phyloP scores from a whole-genome alignment of 2,329 filamentous ascomycete genomes.

The Purpureocillium lavendulum region DNA sequence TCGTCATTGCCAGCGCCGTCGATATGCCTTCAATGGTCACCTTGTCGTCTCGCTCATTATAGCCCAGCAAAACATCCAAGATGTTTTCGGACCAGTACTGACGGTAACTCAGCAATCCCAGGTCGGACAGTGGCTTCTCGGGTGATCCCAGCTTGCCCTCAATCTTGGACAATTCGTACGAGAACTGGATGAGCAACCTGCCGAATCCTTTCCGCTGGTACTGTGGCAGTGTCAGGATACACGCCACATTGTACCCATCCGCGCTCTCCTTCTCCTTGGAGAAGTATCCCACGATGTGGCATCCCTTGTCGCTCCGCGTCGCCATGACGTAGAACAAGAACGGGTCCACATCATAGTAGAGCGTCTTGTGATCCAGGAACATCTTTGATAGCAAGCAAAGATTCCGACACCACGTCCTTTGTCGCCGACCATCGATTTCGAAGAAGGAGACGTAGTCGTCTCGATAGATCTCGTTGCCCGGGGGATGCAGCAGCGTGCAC shows the following conservation, averaged over 20 bases:
- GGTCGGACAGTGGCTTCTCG: conserved; percentile 90
- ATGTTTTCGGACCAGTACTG: conserved; percentile 98
- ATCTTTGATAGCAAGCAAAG: conserved; percentile 91
- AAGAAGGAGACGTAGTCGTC: conserved; percentile 93
- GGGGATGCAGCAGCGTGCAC: conserved; percentile 84
- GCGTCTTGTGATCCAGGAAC: conserved; percentile 94
- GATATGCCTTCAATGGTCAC: conserved; percentile 84
- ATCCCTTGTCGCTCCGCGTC: conserved; percentile 77
- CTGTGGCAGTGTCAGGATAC: conserved; percentile 92
- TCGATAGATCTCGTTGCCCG: conserved; percentile 96
- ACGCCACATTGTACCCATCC: conserved; percentile 95
- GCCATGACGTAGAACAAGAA: conserved; percentile 99
- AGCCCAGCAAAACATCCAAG: conserved; percentile 73
- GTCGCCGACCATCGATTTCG: conserved; percentile 89
- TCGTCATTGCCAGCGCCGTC: conserved; percentile 81
- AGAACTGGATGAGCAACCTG: conserved; percentile 89
- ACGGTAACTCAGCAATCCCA: conserved; percentile 87
- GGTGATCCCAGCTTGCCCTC: conserved; percentile 93
- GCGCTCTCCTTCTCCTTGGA: conserved; percentile 97
- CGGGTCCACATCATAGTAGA: conserved; percentile 99
- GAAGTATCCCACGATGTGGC: conserved; percentile 98
- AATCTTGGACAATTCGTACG: conserved; percentile 91
- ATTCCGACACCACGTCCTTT: conserved; percentile 94
- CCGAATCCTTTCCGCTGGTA: conserved; percentile 95
- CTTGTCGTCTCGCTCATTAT: conserved; percentile 58